phyloP scores from a whole-genome alignment of 129 eudicot species.

The Lactuca sativa region DNA sequence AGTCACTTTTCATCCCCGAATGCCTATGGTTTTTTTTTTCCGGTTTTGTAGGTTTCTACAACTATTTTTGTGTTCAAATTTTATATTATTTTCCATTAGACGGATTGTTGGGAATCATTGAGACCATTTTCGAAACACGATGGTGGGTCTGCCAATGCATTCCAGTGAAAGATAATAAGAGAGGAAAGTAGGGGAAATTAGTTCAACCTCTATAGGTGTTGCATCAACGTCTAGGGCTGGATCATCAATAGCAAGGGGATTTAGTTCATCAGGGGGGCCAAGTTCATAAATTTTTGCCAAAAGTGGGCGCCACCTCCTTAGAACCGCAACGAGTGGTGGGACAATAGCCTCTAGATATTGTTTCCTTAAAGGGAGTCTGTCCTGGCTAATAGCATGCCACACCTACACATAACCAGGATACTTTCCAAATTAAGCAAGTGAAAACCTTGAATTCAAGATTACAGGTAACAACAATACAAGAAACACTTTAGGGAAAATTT shows the following conservation, averaged over 20 bases:
- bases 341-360: conserved; percentile 74
- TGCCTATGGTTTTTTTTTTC: not conserved
- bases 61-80: not conserved
- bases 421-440: not conserved
- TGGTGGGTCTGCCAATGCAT: not conserved
- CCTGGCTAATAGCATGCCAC: conserved; percentile 78
- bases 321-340: conserved; percentile 82
- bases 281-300: conserved; percentile 85
- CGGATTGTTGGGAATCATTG: not conserved
- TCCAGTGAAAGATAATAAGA: not conserved
- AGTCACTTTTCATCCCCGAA: too few species aligned
- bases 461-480: conserved; percentile 1
- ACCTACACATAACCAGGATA: conserved; percentile 43
- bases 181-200: not conserved
- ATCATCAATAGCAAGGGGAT: conserved; percentile 80
- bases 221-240: conserved; percentile 78
- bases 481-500: not conserved
- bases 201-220: conserved; percentile 68
- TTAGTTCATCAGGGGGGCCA: conserved; percentile 65
- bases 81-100: not conserved
- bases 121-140: not conserved
- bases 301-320: conserved; percentile 88
- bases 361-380: conserved; percentile 68
- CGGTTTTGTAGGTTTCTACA: not conserved
- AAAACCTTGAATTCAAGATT: conserved; percentile 1